Evolutionary conservation across 805 yeast genomes (phyloP), one percentile per base, ranked within the genome.

Genomic region (Kockiozyma suomiensis): DNA sequence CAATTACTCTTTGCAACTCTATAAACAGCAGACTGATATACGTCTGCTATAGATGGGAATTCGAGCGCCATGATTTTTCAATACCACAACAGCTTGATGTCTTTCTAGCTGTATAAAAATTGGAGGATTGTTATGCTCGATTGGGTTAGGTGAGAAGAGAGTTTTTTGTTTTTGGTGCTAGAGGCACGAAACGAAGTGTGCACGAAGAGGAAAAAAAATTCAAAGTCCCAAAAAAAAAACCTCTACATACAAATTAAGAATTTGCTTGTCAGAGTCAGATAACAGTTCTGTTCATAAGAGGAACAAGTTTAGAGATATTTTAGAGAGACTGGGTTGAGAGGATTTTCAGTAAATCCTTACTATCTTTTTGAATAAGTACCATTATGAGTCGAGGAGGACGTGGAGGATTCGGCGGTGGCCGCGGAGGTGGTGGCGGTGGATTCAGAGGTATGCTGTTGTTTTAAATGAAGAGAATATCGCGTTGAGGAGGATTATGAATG

Each of bases 371-470:
- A 19, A 47, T 19, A 21, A 3, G 23, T 30, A 4, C 19, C 13
- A 61, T 17, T 50, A 86, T 85, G 90, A 84, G 83, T 74, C 84
- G 90, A 81, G 87, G 87, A 26, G 87, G 87, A 26, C 55, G 59
- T 8, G 54, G 54, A 56, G 86, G 86, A 53, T 81, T 78, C 72
- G 72, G 85, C 70, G 82, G 81, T 66, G 83, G 87, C 68, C 85
- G 86, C 65, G 81, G 83, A 67, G 81, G 83, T 64, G 81, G 83
- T 67, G 81, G 83, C 67, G 79, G 85, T 70, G 62, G 62, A 19
- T 62, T 59, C 21, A 54, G 63, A 62, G 63, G 65, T 62, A 28
- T 19, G 57, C 17, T 3, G 26, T 28, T 23, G 12, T 25, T 37
- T 30, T 19, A 4, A 15, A 19, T 23, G 38, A 2, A 33, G 38